These are phyloP conservation scores for Hemisphaericaspora xylofermentans DNA, from an alignment of 1,139 yeast species.

Conservation along the genomic window DNA sequence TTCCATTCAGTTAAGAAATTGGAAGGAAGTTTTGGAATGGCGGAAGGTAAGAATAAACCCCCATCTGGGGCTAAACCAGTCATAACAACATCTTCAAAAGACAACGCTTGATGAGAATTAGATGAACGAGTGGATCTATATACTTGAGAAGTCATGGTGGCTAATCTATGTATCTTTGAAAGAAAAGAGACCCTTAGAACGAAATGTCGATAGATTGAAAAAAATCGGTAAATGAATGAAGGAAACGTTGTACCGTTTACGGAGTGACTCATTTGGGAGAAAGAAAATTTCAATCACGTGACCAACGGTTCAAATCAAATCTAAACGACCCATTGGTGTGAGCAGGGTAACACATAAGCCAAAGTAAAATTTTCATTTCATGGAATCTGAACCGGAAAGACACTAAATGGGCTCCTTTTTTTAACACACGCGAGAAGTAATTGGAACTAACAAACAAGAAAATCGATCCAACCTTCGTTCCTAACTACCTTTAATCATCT, in stretches of 20 bases:
- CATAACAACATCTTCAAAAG: constrained; percentile 91
- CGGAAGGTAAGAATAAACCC: constrained; percentile 87
- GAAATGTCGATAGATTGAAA: constrained; percentile 2
- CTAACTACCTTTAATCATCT: not conserved
- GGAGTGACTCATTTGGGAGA: constrained; percentile 5
- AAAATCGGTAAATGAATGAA: constrained; percentile 7
- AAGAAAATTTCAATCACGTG: not conserved
- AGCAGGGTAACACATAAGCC: no score
- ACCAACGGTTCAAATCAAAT: not conserved
- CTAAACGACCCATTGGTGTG: no score
- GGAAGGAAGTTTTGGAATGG: constrained; percentile 66
- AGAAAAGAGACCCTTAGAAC: not conserved
- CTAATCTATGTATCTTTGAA: not conserved
- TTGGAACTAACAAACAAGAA: no score
- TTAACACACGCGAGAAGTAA: no score
- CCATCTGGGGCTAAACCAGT: constrained; percentile 96
- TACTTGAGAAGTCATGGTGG: constrained; percentile 39
- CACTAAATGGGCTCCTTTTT: no score
- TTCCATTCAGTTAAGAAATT: constrained; percentile 69
- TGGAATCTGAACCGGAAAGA: no score
- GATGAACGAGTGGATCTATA: constrained; percentile 89
- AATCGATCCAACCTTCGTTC: not conserved
- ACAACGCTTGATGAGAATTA: constrained; percentile 45
- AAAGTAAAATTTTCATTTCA: no score
- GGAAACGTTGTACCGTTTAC: constrained; percentile 4